phyloP scores from a whole-genome alignment of 1,284 basidiomycete species.

The Athelia sp. region DNA sequence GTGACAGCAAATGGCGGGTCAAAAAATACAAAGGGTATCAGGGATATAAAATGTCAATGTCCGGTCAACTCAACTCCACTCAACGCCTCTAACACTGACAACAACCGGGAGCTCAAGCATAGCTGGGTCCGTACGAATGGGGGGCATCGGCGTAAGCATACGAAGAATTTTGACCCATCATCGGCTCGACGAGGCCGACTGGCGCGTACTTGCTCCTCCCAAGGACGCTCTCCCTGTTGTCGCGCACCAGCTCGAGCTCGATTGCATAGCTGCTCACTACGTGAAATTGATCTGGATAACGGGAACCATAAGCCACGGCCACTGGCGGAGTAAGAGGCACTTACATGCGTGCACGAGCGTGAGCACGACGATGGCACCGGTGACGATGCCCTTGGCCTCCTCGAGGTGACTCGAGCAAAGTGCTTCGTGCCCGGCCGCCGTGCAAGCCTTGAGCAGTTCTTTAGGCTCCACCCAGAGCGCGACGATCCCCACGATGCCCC shows the following conservation, averaged over 20 bases:
- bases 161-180: neutral
- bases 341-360: neutral
- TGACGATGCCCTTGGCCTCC: neutral
- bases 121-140: neutral
- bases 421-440: neutral
- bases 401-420: neutral
- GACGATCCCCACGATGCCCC: neutral
- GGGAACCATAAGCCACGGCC: neutral
- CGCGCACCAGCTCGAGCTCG: neutral
- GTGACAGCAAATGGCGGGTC: no score
- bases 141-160: neutral
- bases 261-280: neutral
- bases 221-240: neutral
- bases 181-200: neutral
- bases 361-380: neutral
- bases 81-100: no score
- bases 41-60: no score
- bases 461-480: neutral
- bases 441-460: neutral
- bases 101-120: no score
- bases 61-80: no score
- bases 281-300: neutral
- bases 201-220: neutral
- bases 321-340: neutral
- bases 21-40: no score